Base-by-base conservation (phyloP, 1,139 yeast species). In the Pichia sp. region DNA sequence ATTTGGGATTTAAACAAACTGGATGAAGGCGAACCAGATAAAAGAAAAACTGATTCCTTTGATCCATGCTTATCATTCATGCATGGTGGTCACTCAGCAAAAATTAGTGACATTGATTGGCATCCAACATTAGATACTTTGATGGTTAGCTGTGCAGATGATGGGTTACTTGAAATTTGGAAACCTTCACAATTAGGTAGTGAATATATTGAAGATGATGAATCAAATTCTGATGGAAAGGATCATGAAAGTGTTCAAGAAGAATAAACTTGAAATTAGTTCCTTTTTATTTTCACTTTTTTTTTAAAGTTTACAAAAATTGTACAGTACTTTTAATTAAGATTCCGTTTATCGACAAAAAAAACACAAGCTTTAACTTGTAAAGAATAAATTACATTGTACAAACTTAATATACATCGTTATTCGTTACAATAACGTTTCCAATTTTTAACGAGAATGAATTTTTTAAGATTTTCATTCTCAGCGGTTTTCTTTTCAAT, bases 41-140 rank as follows among this genome's bases (percentile, higher is more conserved):
- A 64, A 64, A 62, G 67, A 53, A 59, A 61, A 55, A 56, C 58
- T 42, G 72, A 67, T 49, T 72, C 68, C 49, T 72, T 72, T 31
- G 88, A 83, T 63, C 87, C 87, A n/a, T 76, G 84, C 60, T 71
- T 83, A 58, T 70, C 62, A 41, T 80, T 78, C 66, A 73, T 79
- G 54, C 84, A 80, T 65, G 84, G 82, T 18, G 84, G 84, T 19
- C 84, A 80, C 65, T 77, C 82, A 9, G 74, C 74, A 50, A 70
- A 80, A 58, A 70, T 80, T 46, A 74, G 77, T 59, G 81, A 75
- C 54, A 68, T 76, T 31, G 79, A 73, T 52, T 69, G 79, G 57
- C 83, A 79, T 61, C 82, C 83, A 4, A 59, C 48, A 36, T 65
- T 80, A 45, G 67, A 66, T 42, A 70, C 72, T 48, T 62, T 79